Evolutionary conservation across 2,329 filamentous ascomycete genomes (phyloP), one percentile per base, ranked within the genome.

Genomic region (Aureobasidium sp.): DNA sequence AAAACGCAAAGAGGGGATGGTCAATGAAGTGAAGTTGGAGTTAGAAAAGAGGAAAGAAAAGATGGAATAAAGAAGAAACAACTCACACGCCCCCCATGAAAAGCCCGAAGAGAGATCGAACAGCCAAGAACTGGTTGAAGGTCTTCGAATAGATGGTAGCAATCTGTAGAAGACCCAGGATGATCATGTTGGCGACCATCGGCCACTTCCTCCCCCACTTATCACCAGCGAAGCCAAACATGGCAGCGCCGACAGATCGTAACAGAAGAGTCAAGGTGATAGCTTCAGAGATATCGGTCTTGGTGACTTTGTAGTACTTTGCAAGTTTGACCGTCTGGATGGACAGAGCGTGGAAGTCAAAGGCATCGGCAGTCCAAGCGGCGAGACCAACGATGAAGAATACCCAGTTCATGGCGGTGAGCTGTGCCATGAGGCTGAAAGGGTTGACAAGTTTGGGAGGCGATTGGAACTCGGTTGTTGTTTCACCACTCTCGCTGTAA

Each of bases 201-300:
- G 89, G 89, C 86, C 88, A 90, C 76, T 92, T 93, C 61, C 90
- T 84, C 7, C 90, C 90, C 72, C 85, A 94, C 66, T 85, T 85
- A 74, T 95, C 90, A 66, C 88, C 87, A 1, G 87, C 85, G 25
- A 93, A 77, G 63, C 90, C 90, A 66, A 95, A 94, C 70, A 84
- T 70, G 22, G 87, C 86, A 4, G 90, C 89, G 9, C 90, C 90
- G 31, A 92, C 76, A 12, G 87, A 90, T 37, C 89, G 82, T 48
- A 92, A 80, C 34, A 93, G 81, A 15, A 93, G 78, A 0, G 89
- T 91, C 3, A 93, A 77, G 27, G 86, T 91, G 66, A 91, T 91
- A 64, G 87, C 88, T 8, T 87, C 88, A 2, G 86, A 85, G 67
- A 93, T 87, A 60, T 87, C 80, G 0, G 88, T 89, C 66, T 85